These are phyloP conservation scores for Skeletonema costatum DNA, from an alignment of 108 stramenopile genomes.

Conservation along the genomic window DNA sequence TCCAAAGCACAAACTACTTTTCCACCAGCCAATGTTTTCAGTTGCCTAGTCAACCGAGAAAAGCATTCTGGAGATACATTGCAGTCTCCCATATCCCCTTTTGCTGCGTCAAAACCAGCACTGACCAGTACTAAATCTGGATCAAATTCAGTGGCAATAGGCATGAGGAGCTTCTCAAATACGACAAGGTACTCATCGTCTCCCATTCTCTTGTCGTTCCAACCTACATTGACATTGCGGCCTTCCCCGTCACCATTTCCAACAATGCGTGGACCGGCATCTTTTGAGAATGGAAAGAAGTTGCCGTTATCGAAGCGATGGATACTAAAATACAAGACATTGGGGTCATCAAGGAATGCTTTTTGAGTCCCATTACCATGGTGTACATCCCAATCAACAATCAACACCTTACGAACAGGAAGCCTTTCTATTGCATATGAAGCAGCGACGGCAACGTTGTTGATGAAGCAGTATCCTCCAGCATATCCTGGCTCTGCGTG, in stretches of 20 bases:
- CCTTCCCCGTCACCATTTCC: slow-evolving; percentile 59
- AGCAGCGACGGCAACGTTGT: slow-evolving; percentile 87
- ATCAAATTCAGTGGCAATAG: slow-evolving; percentile 56
- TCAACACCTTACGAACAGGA: slow-evolving; percentile 39
- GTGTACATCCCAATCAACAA: slow-evolving; percentile 66
- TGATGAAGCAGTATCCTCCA: slow-evolving; percentile 87
- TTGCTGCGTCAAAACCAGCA: slow-evolving; percentile 92
- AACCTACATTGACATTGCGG: slow-evolving; percentile 80
- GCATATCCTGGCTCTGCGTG: slow-evolving; percentile 72
- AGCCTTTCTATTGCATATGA: slow-evolving; percentile 56
- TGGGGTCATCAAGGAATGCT: slow-evolving; percentile 61
- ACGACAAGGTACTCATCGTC: slow-evolving; percentile 75
- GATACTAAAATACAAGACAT: slow-evolving; percentile 70
- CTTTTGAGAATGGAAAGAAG: slow-evolving; percentile 56
- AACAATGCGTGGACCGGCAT: slow-evolving; percentile 46
- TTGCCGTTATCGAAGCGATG: slow-evolving; percentile 71
- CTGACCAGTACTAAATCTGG: slow-evolving; percentile 80
- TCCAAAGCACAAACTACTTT: slow-evolving; percentile 57
- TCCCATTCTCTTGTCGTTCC: slow-evolving; percentile 70
- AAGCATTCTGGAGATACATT: slow-evolving; percentile 56
- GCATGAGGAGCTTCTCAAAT: slow-evolving; percentile 65
- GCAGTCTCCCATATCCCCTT: slow-evolving; percentile 85
- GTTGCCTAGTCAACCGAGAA: slow-evolving; percentile 57
- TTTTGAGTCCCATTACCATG: slow-evolving; percentile 63
- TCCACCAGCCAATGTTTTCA: slow-evolving; percentile 47